Base-by-base conservation (phyloP, 805 yeast genomes). In the Candida koratica region DNA sequence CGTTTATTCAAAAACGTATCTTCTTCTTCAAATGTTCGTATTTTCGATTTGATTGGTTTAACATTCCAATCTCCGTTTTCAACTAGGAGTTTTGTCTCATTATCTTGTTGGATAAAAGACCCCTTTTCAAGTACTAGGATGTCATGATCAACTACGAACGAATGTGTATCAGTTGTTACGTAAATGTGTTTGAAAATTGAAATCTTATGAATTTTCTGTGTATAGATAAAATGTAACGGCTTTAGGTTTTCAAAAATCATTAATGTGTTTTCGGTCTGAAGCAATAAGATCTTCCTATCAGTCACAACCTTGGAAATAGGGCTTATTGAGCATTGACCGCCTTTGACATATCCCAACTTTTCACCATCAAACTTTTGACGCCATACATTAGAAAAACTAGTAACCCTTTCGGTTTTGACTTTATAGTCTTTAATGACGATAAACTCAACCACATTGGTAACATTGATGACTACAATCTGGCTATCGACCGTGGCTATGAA, bases 1-100 rank as follows among this genome's bases (percentile, higher is more conserved):
- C 41, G 20, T 28, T 44, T 44, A 35, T 41, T 36, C 17, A 30
- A 24, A 17, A 44, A 44, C 7, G 47, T 44, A 27, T 44, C 47
- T 25, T 44, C 42, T 9, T 39, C 25, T 16, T 40, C 44, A 12
- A 29, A 29, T 19, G 25, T 18, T 18, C 32, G 18, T 5, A 18
- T 18, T 13, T 19, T 29, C 12, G 32, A 17, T 6, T 22, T 18
- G 2, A 36, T 13, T 3, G 20, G n/a, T 13, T 29, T 36, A 8
- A 29, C 4, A 14, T 16, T 16, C 38, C 38, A 36, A 14, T 28
- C 25, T 4, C 22, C 20, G 11, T 10, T 17, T 12, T 31, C 27
- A 16, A 31, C 11, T 23, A 31, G 20, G n/a, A 31, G 29, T 24
- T 24, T 17, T 15, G 24, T 24, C 17, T 28, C 22, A 17, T 28